Conservation (phyloP, 805 yeast species). For the Candida chauliodis region DNA sequence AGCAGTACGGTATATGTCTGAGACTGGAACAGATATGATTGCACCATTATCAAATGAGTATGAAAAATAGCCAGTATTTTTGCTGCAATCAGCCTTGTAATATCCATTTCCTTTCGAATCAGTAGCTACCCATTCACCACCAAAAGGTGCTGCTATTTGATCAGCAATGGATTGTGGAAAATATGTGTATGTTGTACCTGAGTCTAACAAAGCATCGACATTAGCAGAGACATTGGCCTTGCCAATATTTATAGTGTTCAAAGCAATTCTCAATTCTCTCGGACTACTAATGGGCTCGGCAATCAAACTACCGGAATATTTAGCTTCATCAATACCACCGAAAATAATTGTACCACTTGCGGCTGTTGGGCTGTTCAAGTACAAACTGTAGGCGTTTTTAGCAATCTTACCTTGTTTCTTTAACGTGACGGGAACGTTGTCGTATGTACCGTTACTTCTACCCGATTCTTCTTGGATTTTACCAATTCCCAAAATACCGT, state of each 20-base stretch:
- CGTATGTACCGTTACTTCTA: slow-evolving; percentile 21
- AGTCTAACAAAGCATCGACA: slow-evolving; percentile 24
- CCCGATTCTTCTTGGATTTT: slow-evolving; percentile 63
- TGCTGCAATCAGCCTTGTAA: slow-evolving; percentile 5
- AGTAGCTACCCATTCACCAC: not conserved
- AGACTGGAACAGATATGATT: slow-evolving; percentile 46
- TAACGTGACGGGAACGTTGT: slow-evolving; percentile 32
- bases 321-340: too few relatives aligned
- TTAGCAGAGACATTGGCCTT: slow-evolving; percentile 13
- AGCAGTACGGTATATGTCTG: slow-evolving; percentile 17
- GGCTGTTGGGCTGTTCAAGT: too few relatives aligned
- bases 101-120: slow-evolving; percentile 14
- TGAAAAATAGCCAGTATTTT: not conserved
- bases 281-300: too few relatives aligned
- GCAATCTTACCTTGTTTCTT: slow-evolving; percentile 29
- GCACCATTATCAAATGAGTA: slow-evolving; percentile 5
- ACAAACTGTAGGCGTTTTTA: too few relatives aligned
- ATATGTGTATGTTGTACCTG: too few relatives aligned
- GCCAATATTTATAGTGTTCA: slow-evolving; percentile 34
- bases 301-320: too few relatives aligned
- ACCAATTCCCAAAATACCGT: slow-evolving; percentile 76
- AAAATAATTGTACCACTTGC: slow-evolving; percentile 24
- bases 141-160: not conserved
- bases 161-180: slow-evolving; percentile 33
- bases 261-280: slow-evolving; percentile 37